phyloP scores from a whole-genome alignment of 2,329 filamentous ascomycete genomes.

The Diaporthe vexans region DNA sequence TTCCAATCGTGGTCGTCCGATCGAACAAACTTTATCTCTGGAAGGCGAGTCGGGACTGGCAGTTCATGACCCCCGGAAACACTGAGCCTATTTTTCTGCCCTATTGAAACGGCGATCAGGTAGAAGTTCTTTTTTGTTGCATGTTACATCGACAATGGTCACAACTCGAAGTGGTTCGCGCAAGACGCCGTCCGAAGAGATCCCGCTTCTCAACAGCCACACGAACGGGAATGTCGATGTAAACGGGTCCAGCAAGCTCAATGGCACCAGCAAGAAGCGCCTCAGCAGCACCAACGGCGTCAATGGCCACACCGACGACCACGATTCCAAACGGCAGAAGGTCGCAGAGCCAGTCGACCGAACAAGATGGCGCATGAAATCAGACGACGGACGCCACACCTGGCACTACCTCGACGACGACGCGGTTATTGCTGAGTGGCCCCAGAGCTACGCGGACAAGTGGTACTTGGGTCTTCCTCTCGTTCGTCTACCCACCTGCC shows the following conservation, averaged over 20 bases:
- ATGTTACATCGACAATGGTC: conserved; percentile 40
- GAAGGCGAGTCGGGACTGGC: not conserved
- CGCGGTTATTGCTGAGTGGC: conserved; percentile 81
- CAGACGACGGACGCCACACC: conserved; percentile 87
- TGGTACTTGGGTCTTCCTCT: conserved; percentile 85
- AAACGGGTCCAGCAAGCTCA: conserved; percentile 44
- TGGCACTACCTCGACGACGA: conserved; percentile 92
- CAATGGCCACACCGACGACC: conserved; percentile 44
- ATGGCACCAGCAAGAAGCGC: conserved; percentile 56
- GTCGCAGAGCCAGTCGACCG: conserved; percentile 79
- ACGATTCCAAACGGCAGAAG: conserved; percentile 58
- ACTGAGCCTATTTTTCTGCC: not conserved
- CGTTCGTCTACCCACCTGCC: conserved; percentile 61
- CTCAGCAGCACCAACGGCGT: conserved; percentile 52
- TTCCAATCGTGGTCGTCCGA: not conserved
- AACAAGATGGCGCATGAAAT: conserved; percentile 85
- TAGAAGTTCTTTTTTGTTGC: not conserved
- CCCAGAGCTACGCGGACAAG: conserved; percentile 90
- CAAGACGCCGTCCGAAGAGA: conserved; percentile 12
- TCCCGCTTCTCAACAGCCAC: conserved; percentile 8
- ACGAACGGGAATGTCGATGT: conserved; percentile 40
- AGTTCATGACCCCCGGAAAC: not conserved
- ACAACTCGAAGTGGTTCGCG: conserved; percentile 43
- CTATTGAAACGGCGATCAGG: not conserved
- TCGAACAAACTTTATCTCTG: not conserved